Evolutionary conservation across 495 filamentous ascomycete genomes (phyloP).

Genomic region (Friedmanniomyces simplex): DNA sequence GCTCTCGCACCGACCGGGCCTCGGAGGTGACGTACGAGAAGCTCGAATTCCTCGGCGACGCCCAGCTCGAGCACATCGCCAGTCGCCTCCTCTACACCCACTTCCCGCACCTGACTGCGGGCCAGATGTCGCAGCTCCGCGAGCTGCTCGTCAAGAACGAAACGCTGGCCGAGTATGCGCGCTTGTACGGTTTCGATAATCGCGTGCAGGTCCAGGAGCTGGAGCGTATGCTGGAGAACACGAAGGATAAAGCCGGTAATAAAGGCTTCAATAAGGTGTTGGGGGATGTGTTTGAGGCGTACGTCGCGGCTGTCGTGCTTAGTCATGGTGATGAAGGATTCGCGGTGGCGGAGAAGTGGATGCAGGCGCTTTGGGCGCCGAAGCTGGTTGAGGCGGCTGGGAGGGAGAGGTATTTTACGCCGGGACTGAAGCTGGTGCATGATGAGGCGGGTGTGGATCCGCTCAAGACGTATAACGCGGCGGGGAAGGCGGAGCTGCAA

Average conservation of each 20-base stretch:
- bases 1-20: conserved; percentile 5
- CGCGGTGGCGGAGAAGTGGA: conserved; percentile 50
- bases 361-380: conserved; percentile 56
- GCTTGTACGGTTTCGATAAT: conserved; percentile 56
- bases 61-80: conserved; percentile 31
- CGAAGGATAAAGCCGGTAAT: conserved; percentile 32
- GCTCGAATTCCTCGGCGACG: conserved; percentile 36
- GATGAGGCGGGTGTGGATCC: conserved; percentile 15
- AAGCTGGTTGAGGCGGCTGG: conserved; percentile 31
- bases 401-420: conserved; percentile 17
- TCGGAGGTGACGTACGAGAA: conserved; percentile 19
- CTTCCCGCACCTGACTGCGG: conserved; percentile 25
- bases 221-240: conserved; percentile 21
- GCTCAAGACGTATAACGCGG: conserved; percentile 27
- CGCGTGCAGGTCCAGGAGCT: conserved; percentile 30
- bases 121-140: conserved; percentile 23
- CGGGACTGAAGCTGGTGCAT: not conserved
- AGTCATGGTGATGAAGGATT: conserved; percentile 52
- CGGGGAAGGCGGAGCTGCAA: conserved; percentile 45
- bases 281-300: conserved; percentile 83
- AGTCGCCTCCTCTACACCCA: conserved; percentile 25
- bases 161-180: conserved; percentile 55
- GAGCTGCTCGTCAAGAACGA: conserved; percentile 56
- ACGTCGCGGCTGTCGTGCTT: conserved; percentile 66
- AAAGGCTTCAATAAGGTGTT: conserved; percentile 54